Evolutionary conservation across 306 rosid genomes (phyloP).

Genomic region (Prunus padus): DNA sequence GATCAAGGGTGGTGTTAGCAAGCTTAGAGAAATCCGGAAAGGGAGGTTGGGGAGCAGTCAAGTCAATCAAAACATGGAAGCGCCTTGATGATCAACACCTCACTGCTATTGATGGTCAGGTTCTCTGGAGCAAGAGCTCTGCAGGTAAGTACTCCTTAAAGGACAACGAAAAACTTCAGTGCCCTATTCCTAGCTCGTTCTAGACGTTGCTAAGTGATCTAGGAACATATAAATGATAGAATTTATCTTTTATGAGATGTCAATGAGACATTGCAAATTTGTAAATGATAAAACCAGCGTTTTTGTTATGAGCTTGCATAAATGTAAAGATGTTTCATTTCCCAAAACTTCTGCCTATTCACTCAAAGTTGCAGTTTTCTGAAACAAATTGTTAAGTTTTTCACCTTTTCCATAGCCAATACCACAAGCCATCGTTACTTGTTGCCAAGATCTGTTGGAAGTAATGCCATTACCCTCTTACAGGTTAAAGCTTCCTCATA

Average conservation of each 20-base stretch:
- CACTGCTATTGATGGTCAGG: slow-evolving; percentile 54
- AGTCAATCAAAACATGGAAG: slow-evolving; percentile 85
- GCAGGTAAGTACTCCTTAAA: slow-evolving; percentile 42
- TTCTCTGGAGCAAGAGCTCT: slow-evolving; percentile 72
- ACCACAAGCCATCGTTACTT: background rate
- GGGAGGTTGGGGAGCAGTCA: slow-evolving; percentile 72
- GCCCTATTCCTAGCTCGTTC: slow-evolving; percentile 20
- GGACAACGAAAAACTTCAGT: background rate
- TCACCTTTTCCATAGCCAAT: background rate
- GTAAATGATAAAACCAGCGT: background rate
- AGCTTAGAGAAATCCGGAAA: slow-evolving; percentile 54
- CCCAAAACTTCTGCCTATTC: background rate
- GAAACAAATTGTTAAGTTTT: background rate
- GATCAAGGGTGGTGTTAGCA: slow-evolving; percentile 81
- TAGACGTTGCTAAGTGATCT: slow-evolving; percentile 2
- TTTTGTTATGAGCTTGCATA: background rate
- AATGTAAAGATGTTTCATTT: background rate
- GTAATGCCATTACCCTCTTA: background rate
- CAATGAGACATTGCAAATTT: background rate
- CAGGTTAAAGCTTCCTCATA: background rate
- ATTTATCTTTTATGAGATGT: background rate
- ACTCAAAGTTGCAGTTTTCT: background rate
- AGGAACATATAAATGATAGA: background rate
- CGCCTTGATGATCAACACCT: slow-evolving; percentile 75
- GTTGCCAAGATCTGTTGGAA: background rate